phyloP scores from a whole-genome alignment of 192 early-diverging fungal genomes.

The Rhizophagus clarus region DNA sequence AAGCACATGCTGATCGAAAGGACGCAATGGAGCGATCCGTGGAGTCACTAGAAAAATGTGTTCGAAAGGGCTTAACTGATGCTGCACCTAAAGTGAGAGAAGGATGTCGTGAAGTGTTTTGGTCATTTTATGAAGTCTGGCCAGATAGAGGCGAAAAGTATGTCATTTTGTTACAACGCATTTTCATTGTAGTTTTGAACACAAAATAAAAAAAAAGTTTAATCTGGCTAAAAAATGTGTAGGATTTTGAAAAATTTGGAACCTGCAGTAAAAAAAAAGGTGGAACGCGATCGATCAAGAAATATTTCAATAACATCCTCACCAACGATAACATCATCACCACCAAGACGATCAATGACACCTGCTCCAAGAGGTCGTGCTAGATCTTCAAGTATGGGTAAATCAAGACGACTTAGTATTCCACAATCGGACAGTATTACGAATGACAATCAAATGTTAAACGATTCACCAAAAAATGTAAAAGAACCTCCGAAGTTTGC shows the following conservation, averaged over 20 bases:
- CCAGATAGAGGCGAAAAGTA: slow-evolving; percentile 44
- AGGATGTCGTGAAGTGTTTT: slow-evolving; percentile 42
- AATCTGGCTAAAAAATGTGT: not conserved
- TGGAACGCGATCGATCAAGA: slow-evolving; percentile 25
- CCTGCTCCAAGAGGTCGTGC: not conserved
- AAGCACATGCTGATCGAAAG: slow-evolving; percentile 35
- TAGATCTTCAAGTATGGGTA: not conserved
- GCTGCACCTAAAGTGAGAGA: slow-evolving; percentile 43
- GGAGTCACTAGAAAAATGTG: slow-evolving; percentile 38
- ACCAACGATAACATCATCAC: not conserved
- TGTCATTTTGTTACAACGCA: slow-evolving; percentile 25
- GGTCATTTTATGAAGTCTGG: slow-evolving; percentile 43
- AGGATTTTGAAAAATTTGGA: slow-evolving; percentile 28
- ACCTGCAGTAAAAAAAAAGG: slow-evolving; percentile 25
- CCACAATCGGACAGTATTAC: not conserved
- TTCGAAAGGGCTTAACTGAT: slow-evolving; percentile 47
- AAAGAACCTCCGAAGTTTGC: not conserved
- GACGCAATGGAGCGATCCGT: slow-evolving; percentile 36
- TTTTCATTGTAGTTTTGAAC: slow-evolving; percentile 6
- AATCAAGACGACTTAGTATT: slow-evolving; percentile 16
- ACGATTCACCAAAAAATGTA: not conserved
- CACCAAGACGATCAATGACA: not conserved
- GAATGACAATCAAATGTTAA: not conserved
- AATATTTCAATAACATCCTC: not conserved
- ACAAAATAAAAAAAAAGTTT: not conserved